Base-by-base conservation (phyloP, 169 alveolate genomes). In the Plasmodium chabaudi region DNA sequence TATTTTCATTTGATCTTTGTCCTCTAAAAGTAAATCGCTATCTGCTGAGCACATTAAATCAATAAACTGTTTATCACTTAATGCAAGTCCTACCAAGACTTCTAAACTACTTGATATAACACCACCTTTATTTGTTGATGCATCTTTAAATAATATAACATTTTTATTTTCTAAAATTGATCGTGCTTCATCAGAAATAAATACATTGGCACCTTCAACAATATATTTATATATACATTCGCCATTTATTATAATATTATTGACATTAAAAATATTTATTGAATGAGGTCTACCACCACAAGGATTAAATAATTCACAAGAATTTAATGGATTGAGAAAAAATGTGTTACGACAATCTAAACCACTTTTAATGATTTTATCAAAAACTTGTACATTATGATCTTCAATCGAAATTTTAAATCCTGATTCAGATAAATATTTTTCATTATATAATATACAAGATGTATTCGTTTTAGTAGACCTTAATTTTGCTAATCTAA, bases 241-340 rank as follows among this genome's bases (percentile, higher is more conserved):
- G 39, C 92, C 96, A 42, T 88, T 91, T 72, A 92, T 89, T 49
- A 93, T 91, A 73, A 95, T 64, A 59, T 64, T 57, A 77, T 94
- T 68, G 0, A 95, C 96, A 63, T 95, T 94, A 61, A 95, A 94
- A 17, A 94, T 92, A 23, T 94, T 94, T 34, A 95, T 92, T 6
- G 97, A 86, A 27, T 94, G 93, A 15, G 97, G 98, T 42, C 98
- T 84, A 21, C 98, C 98, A n/a, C 97, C 98, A 84, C 97, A 95
- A 3, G 98, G 98, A 57, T 94, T 94, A 74, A 96, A 95, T 68
- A 96, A 82, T 63, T 94, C 97, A 19, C 96, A 95, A 9, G 88
- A 3, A 19, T 93, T 92, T 61, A 86, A 87, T 25, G 91, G 88
- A 10, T 90, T 87, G 7, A 92, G 89, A 57, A 92, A 96, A 71